These are phyloP conservation scores for Pseudotsuga menziesii DNA, from an alignment of 75 land plant species.

Conservation along the genomic window DNA sequence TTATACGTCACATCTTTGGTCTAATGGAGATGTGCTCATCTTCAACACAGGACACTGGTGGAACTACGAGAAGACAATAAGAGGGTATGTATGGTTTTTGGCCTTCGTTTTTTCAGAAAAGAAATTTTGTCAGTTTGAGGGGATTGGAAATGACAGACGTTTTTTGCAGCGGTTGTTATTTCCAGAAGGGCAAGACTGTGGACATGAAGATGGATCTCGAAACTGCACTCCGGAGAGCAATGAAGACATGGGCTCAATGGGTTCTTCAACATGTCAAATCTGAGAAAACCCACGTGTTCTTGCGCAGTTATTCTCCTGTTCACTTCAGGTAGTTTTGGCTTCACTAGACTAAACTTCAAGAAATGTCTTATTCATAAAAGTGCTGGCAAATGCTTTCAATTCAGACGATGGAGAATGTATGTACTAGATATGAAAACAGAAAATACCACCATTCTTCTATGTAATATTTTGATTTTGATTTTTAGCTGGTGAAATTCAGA, in stretches of 20 bases:
- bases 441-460: neutral
- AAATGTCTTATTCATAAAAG: neutral
- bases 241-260: conserved; percentile 66
- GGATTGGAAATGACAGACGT: too few species aligned
- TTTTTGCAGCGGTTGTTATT: conserved; percentile 58
- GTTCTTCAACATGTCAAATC: conserved; percentile 20
- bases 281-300: conserved; percentile 50
- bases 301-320: conserved; percentile 60
- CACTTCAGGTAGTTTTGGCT: conserved; percentile 61
- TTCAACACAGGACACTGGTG: conserved; percentile 93
- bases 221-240: conserved; percentile 52
- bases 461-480: neutral
- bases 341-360: neutral
- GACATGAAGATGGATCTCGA: conserved; percentile 52
- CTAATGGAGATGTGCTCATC: conserved; percentile 51
- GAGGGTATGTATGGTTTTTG: conserved; percentile 28
- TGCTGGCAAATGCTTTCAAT: neutral
- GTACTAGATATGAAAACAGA: neutral
- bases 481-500: too few species aligned
- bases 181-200: conserved; percentile 44
- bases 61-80: conserved; percentile 60
- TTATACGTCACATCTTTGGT: conserved; percentile 50
- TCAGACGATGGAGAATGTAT: neutral
- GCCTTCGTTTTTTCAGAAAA: neutral
- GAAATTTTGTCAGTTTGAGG: neutral